A percentile compares a stretch with the other conserved stretches of the same genome.
Evolutionary conservation across 257 asterid species (phyloP).

Genomic region (Gardenia jasminoides): DNA sequence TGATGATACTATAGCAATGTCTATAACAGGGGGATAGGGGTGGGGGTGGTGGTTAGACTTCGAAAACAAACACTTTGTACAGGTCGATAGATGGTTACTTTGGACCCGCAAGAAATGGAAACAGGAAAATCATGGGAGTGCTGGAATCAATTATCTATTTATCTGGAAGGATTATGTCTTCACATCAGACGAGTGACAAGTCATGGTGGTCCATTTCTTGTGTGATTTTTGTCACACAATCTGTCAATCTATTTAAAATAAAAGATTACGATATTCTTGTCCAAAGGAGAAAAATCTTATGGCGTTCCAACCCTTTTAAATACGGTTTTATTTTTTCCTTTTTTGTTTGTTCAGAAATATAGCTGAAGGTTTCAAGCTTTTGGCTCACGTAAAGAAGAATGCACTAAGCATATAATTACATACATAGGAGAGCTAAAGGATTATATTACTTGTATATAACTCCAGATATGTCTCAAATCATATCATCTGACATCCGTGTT

Average conservation of each 20-base stretch:
- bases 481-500: no score
- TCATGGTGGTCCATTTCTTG: slow-evolving; percentile 41
- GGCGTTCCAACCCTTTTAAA: not conserved
- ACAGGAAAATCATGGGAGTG: slow-evolving; percentile 28
- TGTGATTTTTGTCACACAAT: slow-evolving; percentile 24
- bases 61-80: slow-evolving; percentile 31
- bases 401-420: no score
- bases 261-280: not conserved
- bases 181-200: slow-evolving; percentile 53
- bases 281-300: not conserved
- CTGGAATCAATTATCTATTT: slow-evolving; percentile 22
- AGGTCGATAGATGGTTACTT: slow-evolving; percentile 21
- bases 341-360: not conserved
- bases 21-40: not conserved
- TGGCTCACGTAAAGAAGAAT: no score
- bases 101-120: slow-evolving; percentile 24
- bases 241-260: not conserved
- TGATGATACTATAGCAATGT: slow-evolving; percentile 5
- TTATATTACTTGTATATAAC: no score
- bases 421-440: no score
- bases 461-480: no score
- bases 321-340: not conserved
- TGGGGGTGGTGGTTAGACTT: slow-evolving; percentile 30
- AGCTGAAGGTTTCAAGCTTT: no score
- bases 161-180: slow-evolving; percentile 34